Evolutionary conservation across 2,329 filamentous ascomycete genomes (phyloP).

Genomic region (Coniochaeta ligniaria): DNA sequence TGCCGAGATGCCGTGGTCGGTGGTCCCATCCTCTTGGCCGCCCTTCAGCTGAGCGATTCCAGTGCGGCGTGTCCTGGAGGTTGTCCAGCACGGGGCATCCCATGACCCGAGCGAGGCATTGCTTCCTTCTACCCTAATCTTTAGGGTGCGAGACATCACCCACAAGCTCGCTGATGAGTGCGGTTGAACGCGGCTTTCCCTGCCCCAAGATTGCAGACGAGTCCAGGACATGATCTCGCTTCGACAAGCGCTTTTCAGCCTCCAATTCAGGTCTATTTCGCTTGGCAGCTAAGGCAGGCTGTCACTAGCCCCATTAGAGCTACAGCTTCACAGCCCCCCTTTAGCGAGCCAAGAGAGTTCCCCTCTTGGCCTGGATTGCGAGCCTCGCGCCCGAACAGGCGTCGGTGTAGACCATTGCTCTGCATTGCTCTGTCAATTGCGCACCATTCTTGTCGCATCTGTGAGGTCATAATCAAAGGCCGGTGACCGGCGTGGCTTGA

Average conservation of each 20-base stretch:
- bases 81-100: neutral
- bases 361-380: neutral
- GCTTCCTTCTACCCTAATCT: no score
- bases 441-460: neutral
- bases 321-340: neutral
- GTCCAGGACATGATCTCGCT: neutral
- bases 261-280: neutral
- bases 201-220: neutral
- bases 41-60: neutral
- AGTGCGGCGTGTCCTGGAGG: neutral
- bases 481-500: neutral
- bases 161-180: no score
- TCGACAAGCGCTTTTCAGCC: neutral
- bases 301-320: no score
- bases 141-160: no score
- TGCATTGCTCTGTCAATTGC: neutral
- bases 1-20: neutral
- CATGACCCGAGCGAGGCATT: constrained; percentile 1
- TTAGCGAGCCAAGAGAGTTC: neutral
- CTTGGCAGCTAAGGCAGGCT: neutral
- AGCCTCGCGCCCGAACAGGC: neutral
- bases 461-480: neutral
- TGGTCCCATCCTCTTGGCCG: neutral
- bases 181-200: neutral
- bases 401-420: neutral